Conservation (phyloP, 148 eudicot genomes). For the Nepenthes mirabilis region DNA sequence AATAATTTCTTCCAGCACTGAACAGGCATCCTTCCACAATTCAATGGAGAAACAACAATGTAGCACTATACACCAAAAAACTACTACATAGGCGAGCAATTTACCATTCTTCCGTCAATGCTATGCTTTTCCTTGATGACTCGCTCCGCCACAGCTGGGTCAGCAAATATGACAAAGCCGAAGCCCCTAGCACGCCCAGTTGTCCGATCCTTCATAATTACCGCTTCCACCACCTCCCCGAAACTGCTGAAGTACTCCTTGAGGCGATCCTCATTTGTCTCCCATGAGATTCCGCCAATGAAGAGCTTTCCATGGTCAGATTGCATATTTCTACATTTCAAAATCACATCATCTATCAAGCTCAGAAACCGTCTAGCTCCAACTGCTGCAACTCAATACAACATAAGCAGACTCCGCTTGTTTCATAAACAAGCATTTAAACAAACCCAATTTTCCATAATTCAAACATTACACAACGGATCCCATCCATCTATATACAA, state of each 20-base stretch:
- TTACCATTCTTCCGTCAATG: constrained; percentile 80
- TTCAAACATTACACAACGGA: too few species aligned
- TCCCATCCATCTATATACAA: neutral
- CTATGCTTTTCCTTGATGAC: constrained; percentile 69
- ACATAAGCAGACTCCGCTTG: too few species aligned
- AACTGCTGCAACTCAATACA: too few species aligned
- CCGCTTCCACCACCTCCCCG: constrained; percentile 78
- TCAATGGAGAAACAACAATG: too few species aligned
- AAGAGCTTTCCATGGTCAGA: constrained; percentile 64
- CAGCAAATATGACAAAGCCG: constrained; percentile 70
- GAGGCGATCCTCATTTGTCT: constrained; percentile 33
- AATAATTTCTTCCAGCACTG: too few species aligned
- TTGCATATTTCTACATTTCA: constrained; percentile 45
- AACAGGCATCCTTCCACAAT: too few species aligned
- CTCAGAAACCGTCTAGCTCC: neutral
- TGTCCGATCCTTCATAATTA: constrained; percentile 78
- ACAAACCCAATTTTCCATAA: too few species aligned
- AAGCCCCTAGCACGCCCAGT: constrained; percentile 91
- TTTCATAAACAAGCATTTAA: too few species aligned
- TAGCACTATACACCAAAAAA: too few species aligned
- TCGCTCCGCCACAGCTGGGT: constrained; percentile 62
- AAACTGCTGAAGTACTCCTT: constrained; percentile 59
- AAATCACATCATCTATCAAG: constrained; percentile 6
- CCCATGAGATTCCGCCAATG: too few species aligned
- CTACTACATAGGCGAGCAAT: too few species aligned